A percentile compares a stretch with the other conserved stretches of the same genome.
Evolutionary conservation across 129 eudicot genomes (phyloP).

Genomic region (Flaveria linearis): DNA sequence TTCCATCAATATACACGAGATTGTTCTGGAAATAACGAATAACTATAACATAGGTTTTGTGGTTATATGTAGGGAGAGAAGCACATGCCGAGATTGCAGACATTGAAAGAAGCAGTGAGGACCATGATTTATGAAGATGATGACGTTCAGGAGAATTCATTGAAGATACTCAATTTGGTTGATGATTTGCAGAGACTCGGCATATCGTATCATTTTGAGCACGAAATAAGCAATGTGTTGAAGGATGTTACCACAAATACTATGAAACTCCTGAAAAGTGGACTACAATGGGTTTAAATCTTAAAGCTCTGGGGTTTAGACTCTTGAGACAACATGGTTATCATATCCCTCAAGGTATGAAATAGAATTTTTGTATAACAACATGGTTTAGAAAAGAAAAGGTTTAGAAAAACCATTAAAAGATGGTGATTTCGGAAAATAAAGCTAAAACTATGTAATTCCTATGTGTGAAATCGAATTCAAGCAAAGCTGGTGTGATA

Average conservation of each 20-base stretch:
- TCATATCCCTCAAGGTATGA: constrained; percentile 47
- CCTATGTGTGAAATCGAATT: no score
- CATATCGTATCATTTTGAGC: constrained; percentile 44
- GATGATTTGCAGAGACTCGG: constrained; percentile 60
- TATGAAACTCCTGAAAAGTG: constrained; percentile 2
- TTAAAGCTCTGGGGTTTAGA: constrained; percentile 48
- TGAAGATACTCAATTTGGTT: constrained; percentile 38
- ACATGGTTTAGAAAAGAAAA: no score
- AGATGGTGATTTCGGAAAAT: no score
- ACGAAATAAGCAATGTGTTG: constrained; percentile 31
- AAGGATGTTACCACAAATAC: constrained; percentile 22
- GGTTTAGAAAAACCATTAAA: no score
- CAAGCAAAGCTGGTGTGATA: no score
- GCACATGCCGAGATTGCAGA: neutral
- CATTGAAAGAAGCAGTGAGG: constrained; percentile 36
- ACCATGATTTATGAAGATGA: constrained; percentile 21
- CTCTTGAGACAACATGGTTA: constrained; percentile 48
- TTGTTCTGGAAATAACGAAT: neutral
- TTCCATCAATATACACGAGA: no score
- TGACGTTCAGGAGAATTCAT: constrained; percentile 11
- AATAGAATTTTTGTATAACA: no score
- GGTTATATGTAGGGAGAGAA: constrained; percentile 33
- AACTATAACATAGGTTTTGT: neutral
- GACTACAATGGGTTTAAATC: constrained; percentile 23
- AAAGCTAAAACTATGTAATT: no score